Conservation (phyloP, 805 yeast species). For the Candida orba region DNA sequence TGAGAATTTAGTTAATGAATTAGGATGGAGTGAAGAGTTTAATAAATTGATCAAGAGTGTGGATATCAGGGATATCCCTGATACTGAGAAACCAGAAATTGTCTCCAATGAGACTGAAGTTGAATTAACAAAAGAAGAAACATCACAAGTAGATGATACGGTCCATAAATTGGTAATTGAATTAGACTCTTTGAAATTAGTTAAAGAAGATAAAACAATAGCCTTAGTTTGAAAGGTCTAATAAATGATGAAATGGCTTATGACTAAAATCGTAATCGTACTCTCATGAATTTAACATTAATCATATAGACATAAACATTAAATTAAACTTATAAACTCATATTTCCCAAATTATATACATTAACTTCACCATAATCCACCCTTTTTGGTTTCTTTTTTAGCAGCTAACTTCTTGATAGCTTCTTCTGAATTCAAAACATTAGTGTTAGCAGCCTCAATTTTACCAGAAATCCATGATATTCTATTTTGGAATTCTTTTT, state of each 20-base stretch:
- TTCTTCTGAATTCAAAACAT: conserved; percentile 41
- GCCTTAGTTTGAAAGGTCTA: background rate
- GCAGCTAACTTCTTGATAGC: conserved; percentile 29
- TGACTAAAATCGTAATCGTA: too few species aligned
- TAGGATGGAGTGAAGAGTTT: conserved; percentile 63
- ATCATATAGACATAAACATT: background rate
- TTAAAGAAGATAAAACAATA: background rate
- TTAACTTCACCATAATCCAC: too few species aligned
- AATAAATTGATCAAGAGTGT: conserved; percentile 29
- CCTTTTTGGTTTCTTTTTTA: background rate
- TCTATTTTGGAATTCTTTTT: conserved; percentile 53
- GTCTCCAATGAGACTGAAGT: conserved; percentile 11
- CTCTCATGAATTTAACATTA: too few species aligned
- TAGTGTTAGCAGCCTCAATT: conserved; percentile 52
- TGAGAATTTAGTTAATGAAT: conserved; percentile 37
- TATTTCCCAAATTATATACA: too few species aligned
- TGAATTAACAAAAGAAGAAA: background rate
- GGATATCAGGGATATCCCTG: conserved; percentile 15
- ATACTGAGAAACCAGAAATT: conserved; percentile 21
- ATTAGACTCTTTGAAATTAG: conserved; percentile 1
- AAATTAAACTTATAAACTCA: too few species aligned
- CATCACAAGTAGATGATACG: background rate
- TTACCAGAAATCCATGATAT: conserved; percentile 60
- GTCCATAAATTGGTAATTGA: background rate
- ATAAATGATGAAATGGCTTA: too few species aligned